Percentiles rank a stretch among this genome's conserved stretches.
Evolutionary conservation across 345 rosid genomes (phyloP).

Genomic region (Eucalyptus erythrocorys): DNA sequence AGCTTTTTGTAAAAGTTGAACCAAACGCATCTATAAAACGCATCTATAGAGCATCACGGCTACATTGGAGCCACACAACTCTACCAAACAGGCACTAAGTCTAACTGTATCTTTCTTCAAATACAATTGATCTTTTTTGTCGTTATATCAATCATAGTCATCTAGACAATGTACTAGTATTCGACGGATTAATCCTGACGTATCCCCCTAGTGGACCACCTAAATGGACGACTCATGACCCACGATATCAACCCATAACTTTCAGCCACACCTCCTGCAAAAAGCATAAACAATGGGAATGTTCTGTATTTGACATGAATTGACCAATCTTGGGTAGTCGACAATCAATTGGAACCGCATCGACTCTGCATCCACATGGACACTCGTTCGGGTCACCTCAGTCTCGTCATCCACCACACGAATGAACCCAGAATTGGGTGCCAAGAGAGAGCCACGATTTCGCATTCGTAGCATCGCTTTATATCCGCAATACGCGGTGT

Average conservation of each 20-base stretch:
- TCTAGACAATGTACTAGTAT: neutral
- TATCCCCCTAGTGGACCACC: neutral
- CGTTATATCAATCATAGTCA: neutral
- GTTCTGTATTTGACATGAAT: neutral
- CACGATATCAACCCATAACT: neutral
- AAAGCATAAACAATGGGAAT: neutral
- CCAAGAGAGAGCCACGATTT: neutral
- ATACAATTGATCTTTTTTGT: neutral
- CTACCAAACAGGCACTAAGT: neutral
- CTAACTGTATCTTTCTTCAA: neutral
- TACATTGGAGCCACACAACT: neutral
- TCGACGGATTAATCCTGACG: neutral
- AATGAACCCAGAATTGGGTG: neutral
- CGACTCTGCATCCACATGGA: neutral
- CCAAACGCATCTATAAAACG: neutral
- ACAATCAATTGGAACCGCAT: neutral
- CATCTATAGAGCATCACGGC: neutral
- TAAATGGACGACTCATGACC: neutral
- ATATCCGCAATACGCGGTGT: neutral
- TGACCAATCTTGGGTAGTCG: neutral
- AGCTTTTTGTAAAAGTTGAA: neutral
- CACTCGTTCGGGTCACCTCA: neutral
- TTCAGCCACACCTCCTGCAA: neutral
- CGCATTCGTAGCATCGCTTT: neutral
- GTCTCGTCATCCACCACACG: neutral